phyloP scores from a whole-genome alignment of 352 stramenopile species.

The Pythium rishiriense region DNA sequence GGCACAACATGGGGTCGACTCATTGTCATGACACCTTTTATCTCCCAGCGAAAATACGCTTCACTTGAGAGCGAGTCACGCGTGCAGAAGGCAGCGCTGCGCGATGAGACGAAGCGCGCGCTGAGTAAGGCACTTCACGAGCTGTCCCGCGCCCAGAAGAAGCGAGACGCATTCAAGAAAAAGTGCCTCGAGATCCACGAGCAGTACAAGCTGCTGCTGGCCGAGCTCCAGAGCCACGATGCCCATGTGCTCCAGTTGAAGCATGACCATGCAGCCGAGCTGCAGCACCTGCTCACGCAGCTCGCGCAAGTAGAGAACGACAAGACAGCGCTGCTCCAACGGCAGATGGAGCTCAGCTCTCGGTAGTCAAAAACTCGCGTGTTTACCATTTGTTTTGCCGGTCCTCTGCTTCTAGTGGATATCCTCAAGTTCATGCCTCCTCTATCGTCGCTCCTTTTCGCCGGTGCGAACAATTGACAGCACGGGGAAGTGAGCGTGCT shows the following conservation, averaged over 20 bases:
- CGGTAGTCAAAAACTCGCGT: neutral
- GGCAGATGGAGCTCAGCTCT: conserved; percentile 19
- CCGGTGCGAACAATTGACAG: conserved; percentile 35
- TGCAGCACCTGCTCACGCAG: conserved; percentile 68
- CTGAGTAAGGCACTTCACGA: conserved; percentile 65
- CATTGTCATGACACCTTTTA: neutral
- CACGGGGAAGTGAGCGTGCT: conserved; percentile 71
- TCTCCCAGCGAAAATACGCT: conserved; percentile 43
- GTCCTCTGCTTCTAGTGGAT: neutral
- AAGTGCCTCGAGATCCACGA: conserved; percentile 84
- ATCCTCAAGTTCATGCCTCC: neutral
- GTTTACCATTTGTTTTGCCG: neutral
- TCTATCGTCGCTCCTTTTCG: conserved; percentile 24
- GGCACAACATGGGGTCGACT: neutral
- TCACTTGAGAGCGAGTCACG: conserved; percentile 44
- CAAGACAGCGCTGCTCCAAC: conserved; percentile 64
- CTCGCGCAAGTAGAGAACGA: conserved; percentile 65
- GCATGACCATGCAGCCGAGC: conserved; percentile 51
- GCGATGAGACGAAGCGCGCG: conserved; percentile 51
- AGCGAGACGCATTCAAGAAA: conserved; percentile 79
- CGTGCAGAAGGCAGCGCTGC: conserved; percentile 36
- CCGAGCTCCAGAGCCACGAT: conserved; percentile 47
- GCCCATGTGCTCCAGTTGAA: conserved; percentile 51
- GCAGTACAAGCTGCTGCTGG: conserved; percentile 55
- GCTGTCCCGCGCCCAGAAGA: conserved; percentile 68